phyloP scores from a whole-genome alignment of 2,329 filamentous ascomycete genomes.

The Claviceps fusiformis region DNA sequence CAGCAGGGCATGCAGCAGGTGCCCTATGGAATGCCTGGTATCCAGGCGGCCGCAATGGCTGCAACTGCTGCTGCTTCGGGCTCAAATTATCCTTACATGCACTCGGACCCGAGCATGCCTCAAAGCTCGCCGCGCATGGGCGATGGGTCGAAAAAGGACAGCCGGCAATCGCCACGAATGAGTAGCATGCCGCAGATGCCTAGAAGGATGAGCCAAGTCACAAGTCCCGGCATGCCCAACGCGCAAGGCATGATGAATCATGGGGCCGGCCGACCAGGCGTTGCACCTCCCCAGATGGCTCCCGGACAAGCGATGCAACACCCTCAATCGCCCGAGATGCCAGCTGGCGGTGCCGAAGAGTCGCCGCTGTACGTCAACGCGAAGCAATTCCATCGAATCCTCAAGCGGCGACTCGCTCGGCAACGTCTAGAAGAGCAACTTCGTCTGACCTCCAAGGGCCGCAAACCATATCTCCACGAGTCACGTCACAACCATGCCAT shows the following conservation, averaged over 20 bases:
- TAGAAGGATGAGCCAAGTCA: constrained; percentile 63
- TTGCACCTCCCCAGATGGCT: constrained; percentile 45
- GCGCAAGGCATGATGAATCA: constrained; percentile 68
- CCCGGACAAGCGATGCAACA: constrained; percentile 52
- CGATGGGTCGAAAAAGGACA: constrained; percentile 57
- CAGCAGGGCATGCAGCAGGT: constrained; percentile 55
- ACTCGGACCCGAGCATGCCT: constrained; percentile 53
- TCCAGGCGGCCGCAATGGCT: constrained; percentile 85
- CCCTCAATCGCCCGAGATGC: constrained; percentile 67
- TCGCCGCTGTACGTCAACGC: constrained; percentile 95
- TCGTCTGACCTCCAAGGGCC: constrained; percentile 81
- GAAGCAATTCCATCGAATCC: constrained; percentile 94
- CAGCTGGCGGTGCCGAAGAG: constrained; percentile 63
- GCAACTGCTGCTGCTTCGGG: constrained; percentile 83
- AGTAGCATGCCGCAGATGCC: constrained; percentile 46
- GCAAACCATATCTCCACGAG: constrained; percentile 94
- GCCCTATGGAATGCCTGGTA: constrained; percentile 62
- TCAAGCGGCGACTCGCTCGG: constrained; percentile 84
- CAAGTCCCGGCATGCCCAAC: constrained; percentile 60
- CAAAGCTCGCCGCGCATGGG: constrained; percentile 69
- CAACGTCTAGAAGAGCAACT: constrained; percentile 90
- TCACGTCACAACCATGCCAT: constrained; percentile 97
- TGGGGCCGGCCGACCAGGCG: constrained; percentile 33
- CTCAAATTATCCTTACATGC: constrained; percentile 59
- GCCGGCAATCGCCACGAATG: constrained; percentile 67